phyloP scores from a whole-genome alignment of 305 asterid species.

The Fraxinus nigra region DNA sequence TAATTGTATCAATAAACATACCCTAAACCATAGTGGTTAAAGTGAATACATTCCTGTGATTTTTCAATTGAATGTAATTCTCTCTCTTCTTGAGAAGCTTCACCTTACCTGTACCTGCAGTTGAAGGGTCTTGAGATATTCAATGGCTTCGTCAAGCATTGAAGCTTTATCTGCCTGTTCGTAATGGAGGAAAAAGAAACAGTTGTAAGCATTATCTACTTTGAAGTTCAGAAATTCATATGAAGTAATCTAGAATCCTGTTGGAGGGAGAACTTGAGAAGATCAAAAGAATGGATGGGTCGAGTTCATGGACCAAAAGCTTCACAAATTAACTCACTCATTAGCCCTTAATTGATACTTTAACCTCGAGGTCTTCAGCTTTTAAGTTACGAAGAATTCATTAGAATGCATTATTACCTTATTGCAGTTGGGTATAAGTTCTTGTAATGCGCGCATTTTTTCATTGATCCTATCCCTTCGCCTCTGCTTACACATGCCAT shows the following conservation, averaged over 20 bases:
- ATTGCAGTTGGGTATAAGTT: constrained; percentile 93
- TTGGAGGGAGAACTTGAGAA: not conserved
- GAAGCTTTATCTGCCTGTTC: constrained; percentile 93
- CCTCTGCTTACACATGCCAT: constrained; percentile 49
- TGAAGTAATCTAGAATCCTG: not conserved
- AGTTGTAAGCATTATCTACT: not conserved
- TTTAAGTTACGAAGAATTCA: constrained; percentile 2
- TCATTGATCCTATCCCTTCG: constrained; percentile 93
- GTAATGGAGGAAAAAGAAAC: constrained; percentile 13
- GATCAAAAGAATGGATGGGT: not conserved
- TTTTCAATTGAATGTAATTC: not conserved
- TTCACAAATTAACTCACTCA: not conserved
- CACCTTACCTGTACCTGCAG: constrained; percentile 86
- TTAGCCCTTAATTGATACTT: not conserved
- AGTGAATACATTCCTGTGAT: not conserved
- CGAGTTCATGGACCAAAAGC: not conserved
- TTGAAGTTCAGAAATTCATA: not conserved
- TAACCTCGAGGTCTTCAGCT: not conserved
- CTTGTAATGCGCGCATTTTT: constrained; percentile 96
- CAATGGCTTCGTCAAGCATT: constrained; percentile 98
- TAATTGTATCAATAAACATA: not conserved
- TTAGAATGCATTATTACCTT: constrained; percentile 48
- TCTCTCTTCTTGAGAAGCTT: constrained; percentile 3
- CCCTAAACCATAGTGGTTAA: not conserved
- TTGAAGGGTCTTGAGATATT: constrained; percentile 91